Evolutionary conservation across 495 filamentous ascomycete species (phyloP).

Genomic region (Mytilinidion resinicola): DNA sequence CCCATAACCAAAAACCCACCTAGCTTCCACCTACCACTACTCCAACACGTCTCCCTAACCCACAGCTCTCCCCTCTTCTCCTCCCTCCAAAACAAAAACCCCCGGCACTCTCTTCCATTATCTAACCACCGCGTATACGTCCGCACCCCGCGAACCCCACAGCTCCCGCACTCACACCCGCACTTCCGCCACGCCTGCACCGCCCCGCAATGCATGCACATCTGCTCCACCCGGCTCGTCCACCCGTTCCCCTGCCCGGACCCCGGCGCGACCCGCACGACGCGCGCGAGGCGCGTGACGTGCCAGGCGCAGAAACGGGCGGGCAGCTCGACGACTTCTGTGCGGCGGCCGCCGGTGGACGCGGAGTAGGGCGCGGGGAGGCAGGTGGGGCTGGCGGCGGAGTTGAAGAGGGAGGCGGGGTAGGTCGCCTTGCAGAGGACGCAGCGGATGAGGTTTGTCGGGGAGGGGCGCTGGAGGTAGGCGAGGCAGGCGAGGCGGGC

Average conservation of each 20-base stretch:
- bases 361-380: not conserved
- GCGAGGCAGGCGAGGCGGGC: conserved; percentile 18
- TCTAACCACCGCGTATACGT: conserved; percentile 25
- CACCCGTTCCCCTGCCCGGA: conserved; percentile 17
- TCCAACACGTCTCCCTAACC: conserved; percentile 15
- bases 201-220: conserved; percentile 30
- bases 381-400: conserved; percentile 14
- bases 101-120: conserved; percentile 14
- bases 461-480: conserved; percentile 6
- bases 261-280: conserved; percentile 1
- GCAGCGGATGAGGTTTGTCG: conserved; percentile 11
- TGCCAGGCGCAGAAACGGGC: conserved; percentile 13
- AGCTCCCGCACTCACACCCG: conserved; percentile 22
- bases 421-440: conserved; percentile 23
- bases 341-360: not conserved
- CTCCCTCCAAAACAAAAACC: conserved; percentile 8
- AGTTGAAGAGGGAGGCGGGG: conserved; percentile 12
- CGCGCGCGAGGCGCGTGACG: conserved; percentile 13
- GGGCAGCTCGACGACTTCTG: conserved; percentile 12
- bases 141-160: conserved; percentile 11
- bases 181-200: conserved; percentile 19
- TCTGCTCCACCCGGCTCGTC: conserved; percentile 8
- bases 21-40: conserved; percentile 4
- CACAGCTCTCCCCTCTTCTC: not conserved
- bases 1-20: no score